Percentiles rank a stretch among this genome's conserved stretches.
phyloP scores from a whole-genome alignment of 75 land plant species.

The Ceratopteris richardii region DNA sequence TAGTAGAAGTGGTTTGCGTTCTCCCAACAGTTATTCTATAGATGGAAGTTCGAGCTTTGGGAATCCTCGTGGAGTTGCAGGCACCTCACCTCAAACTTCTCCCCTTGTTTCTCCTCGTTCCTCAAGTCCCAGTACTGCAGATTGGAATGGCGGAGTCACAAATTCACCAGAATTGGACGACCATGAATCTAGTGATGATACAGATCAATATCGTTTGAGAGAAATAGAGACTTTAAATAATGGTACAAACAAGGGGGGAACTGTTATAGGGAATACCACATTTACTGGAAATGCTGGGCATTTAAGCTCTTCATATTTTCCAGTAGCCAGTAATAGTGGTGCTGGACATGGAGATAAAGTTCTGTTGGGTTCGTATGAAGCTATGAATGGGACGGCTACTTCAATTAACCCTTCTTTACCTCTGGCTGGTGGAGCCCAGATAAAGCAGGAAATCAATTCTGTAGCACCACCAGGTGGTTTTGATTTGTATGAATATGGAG shows the following conservation, averaged over 20 bases:
- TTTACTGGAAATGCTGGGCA: too few relatives aligned
- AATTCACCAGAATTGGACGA: constrained; percentile 35
- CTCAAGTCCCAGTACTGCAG: constrained; percentile 24
- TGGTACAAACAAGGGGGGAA: background rate
- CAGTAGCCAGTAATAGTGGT: too few relatives aligned
- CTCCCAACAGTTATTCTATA: constrained; percentile 16
- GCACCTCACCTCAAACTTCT: constrained; percentile 11
- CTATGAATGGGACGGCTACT: background rate
- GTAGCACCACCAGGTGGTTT: constrained; percentile 4
- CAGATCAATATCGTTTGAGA: constrained; percentile 9
- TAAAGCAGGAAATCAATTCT: background rate
- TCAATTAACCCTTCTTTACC: background rate
- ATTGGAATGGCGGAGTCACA: constrained; percentile 34
- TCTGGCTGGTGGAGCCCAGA: background rate
- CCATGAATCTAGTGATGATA: constrained; percentile 39
- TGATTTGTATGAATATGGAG: background rate
- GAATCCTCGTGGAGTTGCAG: constrained; percentile 6
- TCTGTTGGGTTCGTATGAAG: background rate
- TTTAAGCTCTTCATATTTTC: too few relatives aligned
- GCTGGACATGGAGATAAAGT: too few relatives aligned
- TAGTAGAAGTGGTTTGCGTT: constrained; percentile 23
- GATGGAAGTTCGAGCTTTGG: constrained; percentile 2
- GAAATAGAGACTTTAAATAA: constrained; percentile 5
- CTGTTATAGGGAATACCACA: too few relatives aligned
- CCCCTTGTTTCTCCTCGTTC: constrained; percentile 23